Evolutionary conservation across 2,329 filamentous ascomycete genomes (phyloP), one percentile per base, ranked within the genome.

Genomic region (Trichoderma sp.): DNA sequence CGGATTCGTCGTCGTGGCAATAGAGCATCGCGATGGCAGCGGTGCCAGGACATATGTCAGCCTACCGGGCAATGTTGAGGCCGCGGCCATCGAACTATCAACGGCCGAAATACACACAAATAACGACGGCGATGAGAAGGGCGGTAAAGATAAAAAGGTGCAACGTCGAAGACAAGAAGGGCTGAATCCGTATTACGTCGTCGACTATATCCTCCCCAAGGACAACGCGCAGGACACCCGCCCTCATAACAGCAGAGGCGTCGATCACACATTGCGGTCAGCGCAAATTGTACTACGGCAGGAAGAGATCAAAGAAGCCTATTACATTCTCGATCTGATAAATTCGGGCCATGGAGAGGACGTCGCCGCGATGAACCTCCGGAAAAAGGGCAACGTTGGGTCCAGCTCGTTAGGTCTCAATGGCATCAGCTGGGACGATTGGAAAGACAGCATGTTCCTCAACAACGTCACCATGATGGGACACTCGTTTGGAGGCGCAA

Each of bases 401-500:
- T 82, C 85, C 2, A 87, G 84, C 67, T 86, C 85, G 0, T 77
- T 82, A 51, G 88, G 86, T 0, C 77, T 90, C 0, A 76, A 81
- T 3, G 85, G 84, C 0, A 72, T 83, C 43, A 69, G 80, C 60
- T 90, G 87, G 87, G 67, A 73, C 0, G 74, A 77, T 10, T 90
- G 87, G 88, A 80, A 80, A 65, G 77, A 78, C 2, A 77, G 84
- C 3, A 83, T 90, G 66, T 80, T 85, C 63, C 75, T 85, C 5
- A 75, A 82, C 30, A 80, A 85, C 56, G 83, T 88, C 19, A 90
- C 86, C 1, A 80, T 85, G 66, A 83, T 88, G 69, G 87, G 88
- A 0, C 88, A 90, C 71, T 88, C 85, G 1, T 90, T 90, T 68
- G 88, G 88, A 19, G 87, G 86, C 2, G 87, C 87, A 9, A 89